A percentile compares a stretch with the other conserved stretches of the same genome.
These are phyloP conservation scores for Pichia sp. DNA, from an alignment of 1,139 yeast genomes.

Conservation along the genomic window DNA sequence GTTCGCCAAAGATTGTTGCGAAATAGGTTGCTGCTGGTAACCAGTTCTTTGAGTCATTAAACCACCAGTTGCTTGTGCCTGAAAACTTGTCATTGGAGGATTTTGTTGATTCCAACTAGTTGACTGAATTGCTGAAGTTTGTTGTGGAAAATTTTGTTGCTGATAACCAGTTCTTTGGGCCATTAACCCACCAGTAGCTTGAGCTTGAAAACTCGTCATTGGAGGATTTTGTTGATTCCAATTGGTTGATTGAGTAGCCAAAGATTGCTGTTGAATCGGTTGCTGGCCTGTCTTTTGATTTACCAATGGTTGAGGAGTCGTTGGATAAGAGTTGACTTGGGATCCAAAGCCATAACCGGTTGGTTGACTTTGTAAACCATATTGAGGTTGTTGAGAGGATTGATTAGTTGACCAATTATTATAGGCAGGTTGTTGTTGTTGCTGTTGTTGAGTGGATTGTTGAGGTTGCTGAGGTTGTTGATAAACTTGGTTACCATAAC, in stretches of 20 bases:
- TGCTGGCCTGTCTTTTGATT: too few relatives aligned
- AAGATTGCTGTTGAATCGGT: slow-evolving; percentile 5
- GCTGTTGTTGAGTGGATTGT: slow-evolving; percentile 2
- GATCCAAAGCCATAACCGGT: slow-evolving; percentile 27
- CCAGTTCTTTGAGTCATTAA: slow-evolving; percentile 27
- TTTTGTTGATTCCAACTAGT: slow-evolving; percentile 17
- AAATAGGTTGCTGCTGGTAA: slow-evolving; percentile 18
- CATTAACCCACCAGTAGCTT: background rate
- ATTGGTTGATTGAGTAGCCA: slow-evolving; percentile 25
- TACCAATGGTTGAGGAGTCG: too few relatives aligned
- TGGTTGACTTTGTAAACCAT: slow-evolving; percentile 25
- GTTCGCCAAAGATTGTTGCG: slow-evolving; percentile 18
- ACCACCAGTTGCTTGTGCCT: slow-evolving; percentile 28
- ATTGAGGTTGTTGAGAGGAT: slow-evolving; percentile 15
- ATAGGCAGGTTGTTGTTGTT: slow-evolving; percentile 23
- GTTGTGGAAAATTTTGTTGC: slow-evolving; percentile 17
- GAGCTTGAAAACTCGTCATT: slow-evolving; percentile 14
- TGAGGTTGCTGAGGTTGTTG: slow-evolving; percentile 18
- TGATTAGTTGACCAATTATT: slow-evolving; percentile 21
- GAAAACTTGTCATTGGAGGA: slow-evolving; percentile 16
- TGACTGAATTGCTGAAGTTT: slow-evolving; percentile 15
- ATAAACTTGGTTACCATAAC: background rate
- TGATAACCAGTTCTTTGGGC: slow-evolving; percentile 9
- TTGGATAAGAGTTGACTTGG: slow-evolving; percentile 19
- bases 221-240: slow-evolving; percentile 22